Base-by-base conservation (phyloP, 345 rosid genomes). In the Ceriops decandra region DNA sequence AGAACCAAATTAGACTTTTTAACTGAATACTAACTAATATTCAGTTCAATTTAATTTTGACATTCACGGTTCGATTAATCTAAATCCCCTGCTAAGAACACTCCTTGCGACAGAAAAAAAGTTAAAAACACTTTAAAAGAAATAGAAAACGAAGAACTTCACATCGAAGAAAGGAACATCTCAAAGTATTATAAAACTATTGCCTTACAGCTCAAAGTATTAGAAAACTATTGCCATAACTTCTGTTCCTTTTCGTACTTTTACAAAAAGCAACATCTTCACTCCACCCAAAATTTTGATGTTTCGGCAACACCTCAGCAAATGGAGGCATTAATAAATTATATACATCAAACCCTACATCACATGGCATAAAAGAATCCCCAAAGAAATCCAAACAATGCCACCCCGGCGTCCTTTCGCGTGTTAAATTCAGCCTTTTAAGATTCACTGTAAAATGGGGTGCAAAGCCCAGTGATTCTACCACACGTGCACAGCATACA, bases 91-190 rank as follows among this genome's bases (percentile, higher is more conserved):
- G 4, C 49, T 3, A 42, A 42, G 19, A 15, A 19, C 17, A 13
- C 19, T 42, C 49, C 49, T 42, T 0, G 3, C 17, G 13, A 42
- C 15, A 3, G 17, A 0, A 13, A 42, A 42, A 13, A 42, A 2
- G 0, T 10, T 5, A 38, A 38, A 2, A 36, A 1, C 47, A 38
- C 13, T 11, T 11, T 2, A 4, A 38, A 10, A 38, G 6, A 24
- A 19, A 31, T 49, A 66, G 52, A 7, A 33, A 33, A 26, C 17
- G 13, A 21, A 74, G 20, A 61, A n/a, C 83, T 77, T 80, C 76
- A 47, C 47, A 21, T 49, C 1, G 67, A 77, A 77, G 83, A 28
- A 80, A 80, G 74, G 69, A n/a, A 74, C 7, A 52, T 63, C 46
- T 64, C 32, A 21, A 38, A 42, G 42, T 10, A 35, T 0, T 26